Conservation (phyloP, 352 stramenopile species). For the Globisporangium viniferum region DNA sequence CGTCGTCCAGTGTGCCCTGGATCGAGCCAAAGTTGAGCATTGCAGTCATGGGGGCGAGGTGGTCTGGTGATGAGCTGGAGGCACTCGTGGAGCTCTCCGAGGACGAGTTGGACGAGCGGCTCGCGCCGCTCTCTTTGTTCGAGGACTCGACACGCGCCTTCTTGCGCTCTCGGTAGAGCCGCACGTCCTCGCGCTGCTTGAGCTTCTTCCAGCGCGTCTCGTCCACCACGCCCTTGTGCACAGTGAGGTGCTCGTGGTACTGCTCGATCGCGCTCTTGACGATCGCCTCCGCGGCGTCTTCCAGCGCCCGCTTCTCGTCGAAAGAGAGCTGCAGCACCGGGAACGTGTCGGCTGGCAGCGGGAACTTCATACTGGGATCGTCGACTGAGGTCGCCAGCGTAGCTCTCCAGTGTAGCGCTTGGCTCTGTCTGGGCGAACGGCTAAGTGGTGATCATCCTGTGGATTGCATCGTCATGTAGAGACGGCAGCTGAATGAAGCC, state of each 20-base stretch:
- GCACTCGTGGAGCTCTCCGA: background rate
- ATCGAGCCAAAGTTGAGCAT: constrained; percentile 30
- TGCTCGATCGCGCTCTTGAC: background rate
- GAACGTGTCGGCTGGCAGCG: background rate
- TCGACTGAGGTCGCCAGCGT: background rate
- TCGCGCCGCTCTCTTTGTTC: background rate
- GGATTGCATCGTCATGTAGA: too few relatives aligned
- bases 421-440: too few relatives aligned
- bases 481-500: too few relatives aligned
- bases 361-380: background rate
- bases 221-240: background rate
- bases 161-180: constrained; percentile 6
- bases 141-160: constrained; percentile 17
- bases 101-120: background rate
- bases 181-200: constrained; percentile 28
- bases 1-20: constrained; percentile 14
- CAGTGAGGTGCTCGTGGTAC: background rate
- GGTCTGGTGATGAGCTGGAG: background rate
- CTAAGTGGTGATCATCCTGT: too few relatives aligned
- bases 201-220: constrained; percentile 45
- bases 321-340: background rate
- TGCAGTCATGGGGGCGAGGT: background rate
- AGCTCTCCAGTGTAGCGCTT: too few relatives aligned
- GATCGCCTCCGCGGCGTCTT: background rate
- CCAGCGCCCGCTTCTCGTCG: background rate